Evolutionary conservation across 306 rosid species (phyloP).

Genomic region (Calophaca sinica): DNA sequence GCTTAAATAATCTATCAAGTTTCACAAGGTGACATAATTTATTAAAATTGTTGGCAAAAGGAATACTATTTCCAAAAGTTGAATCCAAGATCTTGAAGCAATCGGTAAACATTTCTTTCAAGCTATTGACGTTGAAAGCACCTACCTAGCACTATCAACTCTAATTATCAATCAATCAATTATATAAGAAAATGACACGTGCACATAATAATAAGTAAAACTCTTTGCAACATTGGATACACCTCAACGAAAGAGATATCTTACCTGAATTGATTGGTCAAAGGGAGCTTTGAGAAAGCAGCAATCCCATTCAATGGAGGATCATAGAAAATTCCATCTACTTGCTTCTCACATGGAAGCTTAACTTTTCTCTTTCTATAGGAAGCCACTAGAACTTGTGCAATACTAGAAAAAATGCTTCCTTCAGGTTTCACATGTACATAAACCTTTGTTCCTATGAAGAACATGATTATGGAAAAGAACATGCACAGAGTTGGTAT

Average conservation of each 20-base stretch:
- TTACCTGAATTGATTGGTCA: constrained; percentile 70
- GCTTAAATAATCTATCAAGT: neutral
- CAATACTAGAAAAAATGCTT: constrained; percentile 64
- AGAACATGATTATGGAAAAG: constrained; percentile 63
- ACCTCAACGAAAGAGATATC: neutral
- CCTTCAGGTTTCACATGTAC: constrained; percentile 69
- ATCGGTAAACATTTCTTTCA: neutral
- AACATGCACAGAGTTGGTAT: constrained; percentile 69
- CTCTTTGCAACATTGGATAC: neutral
- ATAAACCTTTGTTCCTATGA: constrained; percentile 64
- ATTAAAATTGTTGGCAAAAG: too few species aligned
- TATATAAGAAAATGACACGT: neutral
- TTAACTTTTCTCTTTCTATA: constrained; percentile 61
- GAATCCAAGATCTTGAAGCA: constrained; percentile 15
- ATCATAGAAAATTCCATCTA: constrained; percentile 54
- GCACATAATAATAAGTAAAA: neutral
- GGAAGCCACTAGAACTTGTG: constrained; percentile 70
- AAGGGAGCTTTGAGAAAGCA: constrained; percentile 62
- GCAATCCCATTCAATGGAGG: constrained; percentile 56
- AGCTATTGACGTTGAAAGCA: neutral
- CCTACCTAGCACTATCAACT: neutral
- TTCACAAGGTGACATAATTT: neutral
- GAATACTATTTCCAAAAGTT: neutral
- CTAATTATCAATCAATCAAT: constrained; percentile 5
- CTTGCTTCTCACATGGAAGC: constrained; percentile 45